phyloP scores from a whole-genome alignment of 306 rosid genomes.

The Geum urbanum region DNA sequence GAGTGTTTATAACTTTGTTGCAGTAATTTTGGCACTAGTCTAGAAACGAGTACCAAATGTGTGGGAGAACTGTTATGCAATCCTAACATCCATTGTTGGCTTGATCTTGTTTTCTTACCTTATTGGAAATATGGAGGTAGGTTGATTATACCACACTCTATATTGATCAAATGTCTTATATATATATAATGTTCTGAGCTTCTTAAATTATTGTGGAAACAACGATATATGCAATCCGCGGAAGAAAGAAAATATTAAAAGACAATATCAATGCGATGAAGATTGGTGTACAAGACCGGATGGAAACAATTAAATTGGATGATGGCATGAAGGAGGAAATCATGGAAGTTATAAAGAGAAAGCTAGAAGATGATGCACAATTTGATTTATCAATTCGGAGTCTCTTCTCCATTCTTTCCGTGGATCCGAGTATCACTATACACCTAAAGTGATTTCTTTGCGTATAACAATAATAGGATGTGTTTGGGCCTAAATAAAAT shows the following conservation, averaged over 20 bases:
- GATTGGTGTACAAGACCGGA: background rate
- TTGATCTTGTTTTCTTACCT: slow-evolving; percentile 29
- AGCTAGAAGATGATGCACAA: background rate
- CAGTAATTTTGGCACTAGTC: slow-evolving; percentile 30
- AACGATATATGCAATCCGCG: slow-evolving; percentile 11
- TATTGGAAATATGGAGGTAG: slow-evolving; percentile 33
- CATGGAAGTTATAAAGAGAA: background rate
- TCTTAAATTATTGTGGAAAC: background rate
- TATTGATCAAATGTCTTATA: too few species aligned
- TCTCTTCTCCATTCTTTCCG: background rate
- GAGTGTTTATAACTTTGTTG: background rate
- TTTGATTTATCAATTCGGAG: background rate
- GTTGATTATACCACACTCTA: too few species aligned
- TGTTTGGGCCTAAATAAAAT: too few species aligned
- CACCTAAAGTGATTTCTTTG: background rate
- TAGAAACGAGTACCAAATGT: slow-evolving; percentile 19
- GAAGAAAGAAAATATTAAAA: background rate
- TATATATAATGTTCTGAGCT: background rate
- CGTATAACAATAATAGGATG: too few species aligned
- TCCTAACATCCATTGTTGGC: slow-evolving; percentile 22
- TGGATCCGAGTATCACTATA: too few species aligned
- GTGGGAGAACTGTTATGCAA: slow-evolving; percentile 31
- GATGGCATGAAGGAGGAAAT: background rate
- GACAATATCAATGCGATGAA: background rate
- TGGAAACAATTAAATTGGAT: background rate